phyloP scores from a whole-genome alignment of 2,329 filamentous ascomycete species.

The Emydomyces testavorans region DNA sequence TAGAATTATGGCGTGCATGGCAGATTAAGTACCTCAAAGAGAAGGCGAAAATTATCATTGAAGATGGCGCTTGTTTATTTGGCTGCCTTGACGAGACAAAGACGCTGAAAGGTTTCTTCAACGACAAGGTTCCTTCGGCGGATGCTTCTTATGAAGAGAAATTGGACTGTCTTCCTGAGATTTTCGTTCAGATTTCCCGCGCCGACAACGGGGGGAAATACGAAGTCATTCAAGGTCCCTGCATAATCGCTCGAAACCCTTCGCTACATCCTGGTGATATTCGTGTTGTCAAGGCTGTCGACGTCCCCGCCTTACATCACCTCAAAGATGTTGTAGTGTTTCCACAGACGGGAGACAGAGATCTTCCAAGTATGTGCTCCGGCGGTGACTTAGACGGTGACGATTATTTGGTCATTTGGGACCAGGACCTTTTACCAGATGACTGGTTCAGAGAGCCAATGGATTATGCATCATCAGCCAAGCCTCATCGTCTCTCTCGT shows the following conservation, averaged over 20 bases:
- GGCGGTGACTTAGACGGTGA: conserved; percentile 93
- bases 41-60: conserved; percentile 73
- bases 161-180: conserved; percentile 56
- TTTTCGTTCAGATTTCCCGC: conserved; percentile 73
- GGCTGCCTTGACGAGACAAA: conserved; percentile 80
- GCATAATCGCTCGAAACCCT: conserved; percentile 80
- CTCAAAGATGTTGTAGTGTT: conserved; percentile 80
- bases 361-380: conserved; percentile 87
- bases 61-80: conserved; percentile 74
- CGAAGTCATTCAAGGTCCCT: conserved; percentile 60
- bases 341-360: conserved; percentile 68
- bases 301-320: conserved; percentile 60
- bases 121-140: conserved; percentile 32
- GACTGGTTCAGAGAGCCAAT: conserved; percentile 66
- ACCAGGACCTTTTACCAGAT: conserved; percentile 56
- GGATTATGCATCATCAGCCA: conserved; percentile 52
- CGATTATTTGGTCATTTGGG: conserved; percentile 92
- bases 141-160: conserved; percentile 33
- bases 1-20: conserved; percentile 80
- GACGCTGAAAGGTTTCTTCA: conserved; percentile 59
- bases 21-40: conserved; percentile 83
- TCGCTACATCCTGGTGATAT: conserved; percentile 90
- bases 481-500: conserved; percentile 45
- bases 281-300: conserved; percentile 72
- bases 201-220: conserved; percentile 44